Evolutionary conservation across 768 basidiomycete species (phyloP), one percentile per base, ranked within the genome.

Genomic region (Amanita rubescens): DNA sequence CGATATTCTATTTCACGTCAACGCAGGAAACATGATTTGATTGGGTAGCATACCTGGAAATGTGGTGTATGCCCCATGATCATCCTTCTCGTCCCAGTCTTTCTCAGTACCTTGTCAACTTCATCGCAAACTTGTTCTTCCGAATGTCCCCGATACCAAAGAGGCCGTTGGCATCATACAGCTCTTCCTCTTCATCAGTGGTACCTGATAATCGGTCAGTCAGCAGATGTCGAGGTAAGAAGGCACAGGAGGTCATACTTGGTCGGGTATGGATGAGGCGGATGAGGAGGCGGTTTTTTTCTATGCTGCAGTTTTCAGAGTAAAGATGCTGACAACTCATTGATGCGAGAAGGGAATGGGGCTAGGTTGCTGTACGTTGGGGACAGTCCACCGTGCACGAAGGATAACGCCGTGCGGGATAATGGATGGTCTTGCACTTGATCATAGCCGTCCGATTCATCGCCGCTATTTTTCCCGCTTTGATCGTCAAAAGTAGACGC

Each of bases 31-130:
- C 10, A 35, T 30, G 27, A 30, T 3, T 10, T 25, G 4, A 33
- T 30, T 14, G 42, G 45, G 55, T n/a, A 51, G 48, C 30, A 17
- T 57, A 83, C 86, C 56, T 75, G 75, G 60, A 96, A 92, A 65
- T 94, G 78, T 1, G 96, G 95, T 0, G 96, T 98, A 67, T 98
- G 96, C 0, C 95, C 95, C 92, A 96, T 94, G 42, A 99, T 80
- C 82, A 94, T 84, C 59, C 92, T 74, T 55, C 90, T 71, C 24
- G 90, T 94, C 1, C 92, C 92, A 1, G 90, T 85, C 66, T 78
- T 81, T 30, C 76, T 64, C 49, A 90, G 69, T 15, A 94, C 85
- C 22, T 73, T 69, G 54, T 89, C 84, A 0, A 92, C 92, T 33
- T 80, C 75, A 1, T 60, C 65, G 65, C 96, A 99, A 3, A 80